These are phyloP conservation scores for Clavispora vitiphila DNA, from an alignment of 805 yeast genomes.

Conservation along the genomic window DNA sequence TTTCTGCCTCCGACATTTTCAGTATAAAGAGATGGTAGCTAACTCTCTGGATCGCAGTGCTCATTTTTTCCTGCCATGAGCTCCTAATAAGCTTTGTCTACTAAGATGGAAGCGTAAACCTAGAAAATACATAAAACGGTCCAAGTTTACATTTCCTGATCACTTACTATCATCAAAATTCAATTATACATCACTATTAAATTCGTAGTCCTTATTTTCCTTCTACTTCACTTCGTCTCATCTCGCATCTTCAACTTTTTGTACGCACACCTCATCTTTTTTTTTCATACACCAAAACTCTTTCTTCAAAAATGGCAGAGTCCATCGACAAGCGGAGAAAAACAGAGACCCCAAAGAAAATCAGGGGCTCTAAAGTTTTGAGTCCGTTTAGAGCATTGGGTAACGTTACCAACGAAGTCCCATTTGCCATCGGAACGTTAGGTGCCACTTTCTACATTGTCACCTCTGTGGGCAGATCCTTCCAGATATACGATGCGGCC, in stretches of 20 bases:
- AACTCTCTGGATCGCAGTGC: background rate
- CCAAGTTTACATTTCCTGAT: too few species aligned
- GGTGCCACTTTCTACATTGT: conserved; percentile 86
- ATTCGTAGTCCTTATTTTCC: background rate
- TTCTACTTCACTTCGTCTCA: conserved; percentile 1
- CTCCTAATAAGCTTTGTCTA: too few species aligned
- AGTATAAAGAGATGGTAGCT: background rate
- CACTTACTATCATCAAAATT: too few species aligned
- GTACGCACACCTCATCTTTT: conserved; percentile 11
- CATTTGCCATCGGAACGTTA: conserved; percentile 82
- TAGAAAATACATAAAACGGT: too few species aligned
- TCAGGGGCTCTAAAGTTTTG: conserved; percentile 45
- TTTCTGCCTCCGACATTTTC: conserved; percentile 10
- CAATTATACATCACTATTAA: too few species aligned
- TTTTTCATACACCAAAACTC: conserved; percentile 2
- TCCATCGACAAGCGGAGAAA: conserved; percentile 31
- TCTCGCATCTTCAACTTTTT: conserved; percentile 3
- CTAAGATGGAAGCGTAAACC: too few species aligned
- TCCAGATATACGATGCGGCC: conserved; percentile 91
- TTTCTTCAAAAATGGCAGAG: background rate
- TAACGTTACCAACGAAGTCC: conserved; percentile 78
- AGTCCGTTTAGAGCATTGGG: conserved; percentile 87
- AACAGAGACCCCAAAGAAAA: conserved; percentile 10
- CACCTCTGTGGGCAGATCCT: conserved; percentile 83
- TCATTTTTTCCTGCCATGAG: background rate